Evolutionary conservation across 208 protist genomes (phyloP).

Genomic region (Acanthamoeba castellanii): DNA sequence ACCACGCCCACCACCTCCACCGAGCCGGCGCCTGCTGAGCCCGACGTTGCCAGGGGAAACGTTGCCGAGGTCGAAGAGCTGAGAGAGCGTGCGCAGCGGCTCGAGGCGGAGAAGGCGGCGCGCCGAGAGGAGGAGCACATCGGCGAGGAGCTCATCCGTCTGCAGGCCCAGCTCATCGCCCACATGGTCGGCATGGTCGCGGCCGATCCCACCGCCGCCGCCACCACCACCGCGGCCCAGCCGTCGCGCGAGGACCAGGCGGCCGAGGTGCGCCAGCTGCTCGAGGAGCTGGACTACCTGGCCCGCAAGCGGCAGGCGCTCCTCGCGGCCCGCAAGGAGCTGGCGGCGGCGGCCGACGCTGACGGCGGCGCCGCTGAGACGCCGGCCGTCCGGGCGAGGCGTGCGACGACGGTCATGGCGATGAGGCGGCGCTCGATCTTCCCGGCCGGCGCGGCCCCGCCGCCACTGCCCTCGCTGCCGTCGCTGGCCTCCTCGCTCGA

Average conservation of each 20-base stretch:
- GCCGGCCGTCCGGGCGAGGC: neutral
- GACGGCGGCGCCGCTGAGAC: neutral
- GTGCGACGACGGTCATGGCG: neutral
- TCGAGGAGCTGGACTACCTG: neutral
- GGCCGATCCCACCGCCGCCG: neutral
- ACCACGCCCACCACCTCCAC: neutral
- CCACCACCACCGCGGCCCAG: neutral
- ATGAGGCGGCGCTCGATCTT: neutral
- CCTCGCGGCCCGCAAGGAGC: neutral
- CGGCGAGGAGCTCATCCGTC: neutral
- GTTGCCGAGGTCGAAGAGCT: neutral
- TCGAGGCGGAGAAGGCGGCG: neutral
- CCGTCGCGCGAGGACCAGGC: neutral
- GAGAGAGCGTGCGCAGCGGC: neutral
- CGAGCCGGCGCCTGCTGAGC: neutral
- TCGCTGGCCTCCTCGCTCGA: neutral
- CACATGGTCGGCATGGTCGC: neutral
- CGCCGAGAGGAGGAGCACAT: neutral
- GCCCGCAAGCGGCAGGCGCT: neutral
- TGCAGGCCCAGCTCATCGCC: slow-evolving; percentile 35
- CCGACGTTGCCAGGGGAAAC: no score
- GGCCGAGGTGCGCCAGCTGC: neutral
- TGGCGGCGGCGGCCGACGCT: neutral
- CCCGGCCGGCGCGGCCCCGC: neutral
- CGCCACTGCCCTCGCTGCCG: neutral